A percentile compares a stretch with the other conserved stretches of the same genome.
Conservation (phyloP, 495 filamentous ascomycete genomes). For the Hypoxylon rickii region DNA sequence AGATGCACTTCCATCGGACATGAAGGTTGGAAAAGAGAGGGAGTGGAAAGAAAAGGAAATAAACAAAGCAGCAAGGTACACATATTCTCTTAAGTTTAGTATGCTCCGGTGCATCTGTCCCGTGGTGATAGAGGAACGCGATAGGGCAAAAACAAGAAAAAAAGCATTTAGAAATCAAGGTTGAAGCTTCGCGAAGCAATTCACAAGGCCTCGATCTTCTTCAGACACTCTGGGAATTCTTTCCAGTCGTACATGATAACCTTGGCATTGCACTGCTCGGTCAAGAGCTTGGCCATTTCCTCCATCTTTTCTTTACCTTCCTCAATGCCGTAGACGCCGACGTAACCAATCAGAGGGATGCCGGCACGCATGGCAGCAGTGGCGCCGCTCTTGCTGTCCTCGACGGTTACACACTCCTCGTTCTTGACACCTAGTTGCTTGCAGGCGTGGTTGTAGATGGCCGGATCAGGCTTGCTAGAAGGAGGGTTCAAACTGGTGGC, state of each 20-base stretch:
- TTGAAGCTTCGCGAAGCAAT: constrained; percentile 9
- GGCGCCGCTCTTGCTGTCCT: constrained; percentile 89
- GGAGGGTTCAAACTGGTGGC: constrained; percentile 78
- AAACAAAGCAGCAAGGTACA: too few species aligned
- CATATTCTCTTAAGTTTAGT: too few species aligned
- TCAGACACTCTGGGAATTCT: constrained; percentile 73
- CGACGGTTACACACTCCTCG: constrained; percentile 78
- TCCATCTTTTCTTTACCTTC: constrained; percentile 66
- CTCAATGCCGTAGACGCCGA: constrained; percentile 71
- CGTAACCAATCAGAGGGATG: constrained; percentile 84
- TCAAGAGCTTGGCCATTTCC: constrained; percentile 72
- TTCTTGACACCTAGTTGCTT: constrained; percentile 74
- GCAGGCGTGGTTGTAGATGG: constrained; percentile 85
- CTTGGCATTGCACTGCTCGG: constrained; percentile 66
- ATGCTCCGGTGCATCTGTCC: too few species aligned
- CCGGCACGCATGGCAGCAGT: constrained; percentile 79
- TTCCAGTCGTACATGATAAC: constrained; percentile 86
- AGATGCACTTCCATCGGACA: too few species aligned
- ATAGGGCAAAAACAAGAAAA: too few species aligned
- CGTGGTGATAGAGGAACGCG: too few species aligned
- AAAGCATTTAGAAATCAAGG: too few species aligned
- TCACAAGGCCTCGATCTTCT: constrained; percentile 62
- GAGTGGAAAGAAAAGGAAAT: too few species aligned
- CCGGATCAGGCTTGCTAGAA: constrained; percentile 90
- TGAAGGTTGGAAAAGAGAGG: too few species aligned